phyloP scores from a whole-genome alignment of 139 green algal genomes.

The Dunaliella primolecta region DNA sequence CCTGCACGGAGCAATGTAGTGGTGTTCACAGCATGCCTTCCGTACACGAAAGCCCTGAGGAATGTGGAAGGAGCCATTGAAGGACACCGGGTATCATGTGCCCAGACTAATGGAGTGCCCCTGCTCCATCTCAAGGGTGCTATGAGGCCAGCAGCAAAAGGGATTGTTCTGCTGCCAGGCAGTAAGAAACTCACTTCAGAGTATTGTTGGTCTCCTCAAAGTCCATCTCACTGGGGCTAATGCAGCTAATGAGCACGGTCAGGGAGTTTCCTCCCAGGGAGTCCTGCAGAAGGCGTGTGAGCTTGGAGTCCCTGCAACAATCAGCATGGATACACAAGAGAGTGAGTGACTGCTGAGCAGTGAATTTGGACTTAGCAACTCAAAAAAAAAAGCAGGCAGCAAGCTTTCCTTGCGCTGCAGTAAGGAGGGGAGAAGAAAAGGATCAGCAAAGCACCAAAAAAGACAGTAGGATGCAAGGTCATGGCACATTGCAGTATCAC shows the following conservation, averaged over 20 bases:
- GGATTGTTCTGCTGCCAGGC: too few relatives aligned
- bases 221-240: slow-evolving; percentile 57
- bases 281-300: slow-evolving; percentile 69
- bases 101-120: neutral
- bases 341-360: too few relatives aligned
- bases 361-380: too few relatives aligned
- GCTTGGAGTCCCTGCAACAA: slow-evolving; percentile 51
- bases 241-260: slow-evolving; percentile 66
- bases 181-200: slow-evolving; percentile 58
- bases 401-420: too few relatives aligned
- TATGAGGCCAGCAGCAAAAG: too few relatives aligned
- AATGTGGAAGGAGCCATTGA: neutral
- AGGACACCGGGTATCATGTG: neutral
- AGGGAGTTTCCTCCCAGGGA: slow-evolving; percentile 67
- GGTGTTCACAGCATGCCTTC: too few relatives aligned
- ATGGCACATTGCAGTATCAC: too few relatives aligned
- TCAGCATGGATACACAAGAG: neutral
- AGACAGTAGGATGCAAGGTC: too few relatives aligned
- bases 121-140: too few relatives aligned
- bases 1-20: slow-evolving; percentile 2
- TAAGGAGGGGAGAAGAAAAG: too few relatives aligned
- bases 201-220: slow-evolving; percentile 78
- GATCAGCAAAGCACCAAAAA: too few relatives aligned
- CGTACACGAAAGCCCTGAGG: neutral
- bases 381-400: too few relatives aligned